phyloP scores from a whole-genome alignment of 2,329 filamentous ascomycete genomes.

The Gnomoniopsis sp. region DNA sequence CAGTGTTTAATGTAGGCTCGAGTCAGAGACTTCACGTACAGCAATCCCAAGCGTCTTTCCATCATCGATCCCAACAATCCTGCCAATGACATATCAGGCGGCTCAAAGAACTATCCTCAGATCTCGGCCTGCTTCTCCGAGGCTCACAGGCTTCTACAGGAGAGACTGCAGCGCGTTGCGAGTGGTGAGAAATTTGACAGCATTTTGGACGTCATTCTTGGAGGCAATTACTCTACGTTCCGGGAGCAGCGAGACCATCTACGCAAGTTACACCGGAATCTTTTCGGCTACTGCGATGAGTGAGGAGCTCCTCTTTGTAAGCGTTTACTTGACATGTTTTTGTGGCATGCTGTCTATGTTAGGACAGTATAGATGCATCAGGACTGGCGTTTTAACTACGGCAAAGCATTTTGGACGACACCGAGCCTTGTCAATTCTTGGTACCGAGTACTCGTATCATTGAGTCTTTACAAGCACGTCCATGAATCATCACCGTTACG shows the following conservation, averaged over 20 bases:
- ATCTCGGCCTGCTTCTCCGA: constrained; percentile 69
- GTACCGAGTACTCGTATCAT: too few species aligned
- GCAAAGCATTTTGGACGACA: too few species aligned
- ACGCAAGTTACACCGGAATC: constrained; percentile 45
- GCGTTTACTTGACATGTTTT: not conserved
- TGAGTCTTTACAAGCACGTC: not conserved
- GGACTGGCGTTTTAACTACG: too few species aligned
- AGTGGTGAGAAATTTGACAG: constrained; percentile 34
- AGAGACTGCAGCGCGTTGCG: constrained; percentile 53
- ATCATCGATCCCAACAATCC: constrained; percentile 90
- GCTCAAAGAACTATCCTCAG: constrained; percentile 65
- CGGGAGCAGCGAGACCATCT: constrained; percentile 64
- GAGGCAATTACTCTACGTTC: constrained; percentile 77
- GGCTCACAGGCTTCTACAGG: constrained; percentile 55
- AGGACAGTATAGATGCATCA: not conserved
- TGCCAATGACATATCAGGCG: constrained; percentile 85
- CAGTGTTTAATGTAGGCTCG: constrained; percentile 32
- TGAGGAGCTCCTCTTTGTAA: constrained; percentile 12
- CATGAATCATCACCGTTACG: not conserved
- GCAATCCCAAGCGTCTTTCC: constrained; percentile 65
- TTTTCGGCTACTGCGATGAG: constrained; percentile 31
- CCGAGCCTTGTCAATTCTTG: too few species aligned
- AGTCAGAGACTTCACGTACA: constrained; percentile 48
- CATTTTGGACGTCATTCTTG: constrained; percentile 70
- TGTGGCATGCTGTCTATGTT: not conserved